Percentiles rank a stretch among this genome's conserved stretches.
Conservation (phyloP, 192 early-diverging fungal genomes). For the Hyaloraphidium curvatum region DNA sequence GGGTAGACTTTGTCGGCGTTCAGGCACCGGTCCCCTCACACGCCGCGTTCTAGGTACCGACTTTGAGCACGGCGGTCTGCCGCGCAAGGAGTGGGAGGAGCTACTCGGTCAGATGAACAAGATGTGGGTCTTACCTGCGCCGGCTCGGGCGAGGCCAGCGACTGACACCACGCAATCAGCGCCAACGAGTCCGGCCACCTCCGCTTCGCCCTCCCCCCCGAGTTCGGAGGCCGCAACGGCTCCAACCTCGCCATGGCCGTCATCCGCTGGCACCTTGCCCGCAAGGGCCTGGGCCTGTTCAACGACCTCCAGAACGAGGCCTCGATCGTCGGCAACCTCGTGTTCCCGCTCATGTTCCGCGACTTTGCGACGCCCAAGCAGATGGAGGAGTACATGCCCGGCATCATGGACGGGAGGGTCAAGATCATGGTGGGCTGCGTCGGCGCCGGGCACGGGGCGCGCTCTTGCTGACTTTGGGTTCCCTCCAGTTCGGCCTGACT, state of each 20-base stretch:
- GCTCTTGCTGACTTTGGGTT: too few relatives aligned
- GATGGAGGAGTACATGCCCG: background rate
- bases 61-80: background rate
- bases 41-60: too few relatives aligned
- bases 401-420: background rate
- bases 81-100: constrained; percentile 1
- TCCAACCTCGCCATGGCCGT: constrained; percentile 3
- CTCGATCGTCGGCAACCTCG: constrained; percentile 1
- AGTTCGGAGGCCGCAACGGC: constrained; percentile 1
- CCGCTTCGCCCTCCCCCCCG: background rate
- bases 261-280: background rate
- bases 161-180: too few relatives aligned
- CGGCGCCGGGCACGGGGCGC: too few relatives aligned
- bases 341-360: background rate
- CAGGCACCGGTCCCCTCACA: too few relatives aligned
- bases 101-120: background rate
- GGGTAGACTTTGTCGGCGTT: too few relatives aligned
- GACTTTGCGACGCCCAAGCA: constrained; percentile 2
- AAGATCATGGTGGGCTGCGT: too few relatives aligned
- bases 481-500: constrained; percentile 86
- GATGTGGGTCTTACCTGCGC: background rate
- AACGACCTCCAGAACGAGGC: constrained; percentile 1
- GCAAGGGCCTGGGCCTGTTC: background rate
- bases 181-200: background rate
- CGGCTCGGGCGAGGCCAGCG: background rate